Percentiles rank a stretch among this genome's conserved stretches.
phyloP scores from a whole-genome alignment of 306 rosid genomes.

The Castanea mollissima region DNA sequence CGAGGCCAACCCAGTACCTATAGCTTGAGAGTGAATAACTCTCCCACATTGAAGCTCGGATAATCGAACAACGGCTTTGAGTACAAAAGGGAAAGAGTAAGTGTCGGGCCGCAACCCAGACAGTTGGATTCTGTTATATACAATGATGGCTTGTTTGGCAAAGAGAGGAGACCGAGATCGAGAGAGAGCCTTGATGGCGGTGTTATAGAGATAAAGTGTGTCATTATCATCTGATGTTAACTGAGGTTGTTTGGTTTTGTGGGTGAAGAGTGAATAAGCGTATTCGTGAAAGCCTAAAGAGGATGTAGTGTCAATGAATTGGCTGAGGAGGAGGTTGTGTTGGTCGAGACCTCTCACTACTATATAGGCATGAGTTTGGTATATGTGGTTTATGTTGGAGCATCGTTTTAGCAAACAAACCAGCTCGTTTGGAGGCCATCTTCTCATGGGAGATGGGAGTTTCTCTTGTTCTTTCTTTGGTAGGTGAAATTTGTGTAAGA shows the following conservation, averaged over 20 bases:
- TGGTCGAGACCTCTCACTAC: slow-evolving; percentile 38
- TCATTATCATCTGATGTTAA: not conserved
- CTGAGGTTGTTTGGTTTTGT: slow-evolving; percentile 8
- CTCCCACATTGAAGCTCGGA: slow-evolving; percentile 25
- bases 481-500: too few species aligned
- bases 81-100: slow-evolving; percentile 54
- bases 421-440: not conserved
- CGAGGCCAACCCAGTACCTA: slow-evolving; percentile 40
- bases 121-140: slow-evolving; percentile 25
- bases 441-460: too few species aligned
- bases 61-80: slow-evolving; percentile 44
- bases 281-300: slow-evolving; percentile 39
- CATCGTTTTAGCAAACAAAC: slow-evolving; percentile 23
- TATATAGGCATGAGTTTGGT: slow-evolving; percentile 49
- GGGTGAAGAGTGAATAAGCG: slow-evolving; percentile 45
- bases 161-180: slow-evolving; percentile 17
- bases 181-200: slow-evolving; percentile 46
- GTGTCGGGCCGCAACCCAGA: slow-evolving; percentile 46
- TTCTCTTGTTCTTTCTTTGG: too few species aligned
- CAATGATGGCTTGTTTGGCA: slow-evolving; percentile 26
- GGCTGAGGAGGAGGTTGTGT: slow-evolving; percentile 43
- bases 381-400: slow-evolving; percentile 35
- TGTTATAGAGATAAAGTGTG: slow-evolving; percentile 36
- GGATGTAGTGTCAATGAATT: slow-evolving; percentile 41
- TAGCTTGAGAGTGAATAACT: slow-evolving; percentile 50